Evolutionary conservation across 1,284 basidiomycete species (phyloP).

Genomic region (Ustilago xerochloae): DNA sequence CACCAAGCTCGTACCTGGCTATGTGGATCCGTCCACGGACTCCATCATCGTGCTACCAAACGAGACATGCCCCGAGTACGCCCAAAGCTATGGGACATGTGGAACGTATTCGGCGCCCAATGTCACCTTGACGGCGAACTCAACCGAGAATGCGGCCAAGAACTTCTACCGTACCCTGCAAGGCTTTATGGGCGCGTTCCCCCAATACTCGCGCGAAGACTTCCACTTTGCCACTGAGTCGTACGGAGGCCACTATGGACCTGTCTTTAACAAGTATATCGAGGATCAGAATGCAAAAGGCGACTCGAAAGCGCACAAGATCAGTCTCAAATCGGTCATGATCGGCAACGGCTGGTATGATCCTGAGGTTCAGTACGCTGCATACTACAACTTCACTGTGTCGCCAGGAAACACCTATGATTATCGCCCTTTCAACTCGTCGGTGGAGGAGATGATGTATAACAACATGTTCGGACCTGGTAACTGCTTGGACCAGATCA

Average conservation of each 20-base stretch:
- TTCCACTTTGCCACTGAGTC: conserved; percentile 74
- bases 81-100: conserved; percentile 35
- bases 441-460: conserved; percentile 38
- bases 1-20: conserved; percentile 44
- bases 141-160: conserved; percentile 53
- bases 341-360: conserved; percentile 71
- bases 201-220: conserved; percentile 66
- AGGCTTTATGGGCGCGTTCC: conserved; percentile 61
- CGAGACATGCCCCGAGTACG: conserved; percentile 43
- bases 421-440: conserved; percentile 42
- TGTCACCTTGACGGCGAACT: conserved; percentile 48
- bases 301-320: conserved; percentile 70
- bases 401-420: conserved; percentile 54
- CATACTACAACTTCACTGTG: conserved; percentile 60
- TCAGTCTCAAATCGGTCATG: conserved; percentile 76
- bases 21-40: conserved; percentile 30
- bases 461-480: conserved; percentile 48
- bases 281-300: conserved; percentile 74
- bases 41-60: conserved; percentile 33
- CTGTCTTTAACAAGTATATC: conserved; percentile 72
- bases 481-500: conserved; percentile 55
- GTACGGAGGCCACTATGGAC: conserved; percentile 74
- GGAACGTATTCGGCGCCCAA: conserved; percentile 49
- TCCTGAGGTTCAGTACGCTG: conserved; percentile 51
- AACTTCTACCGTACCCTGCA: conserved; percentile 74